phyloP scores from a whole-genome alignment of 2,329 filamentous ascomycete species.

The Beauveria sp. region DNA sequence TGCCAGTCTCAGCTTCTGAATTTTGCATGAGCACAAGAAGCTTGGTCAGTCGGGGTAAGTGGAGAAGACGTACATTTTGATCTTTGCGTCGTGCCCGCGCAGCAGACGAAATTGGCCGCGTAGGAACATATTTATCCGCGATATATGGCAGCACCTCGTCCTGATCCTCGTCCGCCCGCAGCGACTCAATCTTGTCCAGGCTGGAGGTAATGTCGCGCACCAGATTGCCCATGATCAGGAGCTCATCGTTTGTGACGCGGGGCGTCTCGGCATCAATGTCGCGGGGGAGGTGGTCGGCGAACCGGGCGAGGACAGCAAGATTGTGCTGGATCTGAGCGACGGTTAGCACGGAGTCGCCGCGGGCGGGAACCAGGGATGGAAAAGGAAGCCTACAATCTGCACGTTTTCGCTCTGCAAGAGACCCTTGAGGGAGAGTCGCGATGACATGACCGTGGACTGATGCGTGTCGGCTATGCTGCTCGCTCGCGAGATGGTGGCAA shows the following conservation, averaged over 20 bases:
- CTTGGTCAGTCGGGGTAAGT: neutral
- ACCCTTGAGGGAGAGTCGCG: slow-evolving; percentile 1
- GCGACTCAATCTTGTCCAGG: slow-evolving; percentile 5
- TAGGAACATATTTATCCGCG: neutral
- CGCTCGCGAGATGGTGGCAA: neutral
- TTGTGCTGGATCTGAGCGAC: neutral
- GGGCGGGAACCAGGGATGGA: too few relatives aligned
- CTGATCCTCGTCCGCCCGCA: slow-evolving; percentile 3
- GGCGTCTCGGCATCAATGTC: neutral
- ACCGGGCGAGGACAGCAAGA: neutral
- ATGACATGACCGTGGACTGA: neutral
- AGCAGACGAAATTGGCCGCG: neutral
- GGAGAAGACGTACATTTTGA: neutral
- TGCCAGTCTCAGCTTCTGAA: neutral
- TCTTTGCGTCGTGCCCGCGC: neutral
- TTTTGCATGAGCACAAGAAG: neutral
- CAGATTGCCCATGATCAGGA: slow-evolving; percentile 1
- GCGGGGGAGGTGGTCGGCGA: slow-evolving; percentile 5
- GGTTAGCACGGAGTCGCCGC: neutral
- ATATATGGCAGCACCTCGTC: neutral
- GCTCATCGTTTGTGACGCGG: neutral
- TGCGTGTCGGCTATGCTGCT: neutral
- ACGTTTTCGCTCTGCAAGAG: slow-evolving; percentile 8
- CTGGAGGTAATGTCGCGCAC: neutral
- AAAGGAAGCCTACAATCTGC: neutral